Conservation (phyloP, 257 asterid genomes). For the Solanum tarijense region DNA sequence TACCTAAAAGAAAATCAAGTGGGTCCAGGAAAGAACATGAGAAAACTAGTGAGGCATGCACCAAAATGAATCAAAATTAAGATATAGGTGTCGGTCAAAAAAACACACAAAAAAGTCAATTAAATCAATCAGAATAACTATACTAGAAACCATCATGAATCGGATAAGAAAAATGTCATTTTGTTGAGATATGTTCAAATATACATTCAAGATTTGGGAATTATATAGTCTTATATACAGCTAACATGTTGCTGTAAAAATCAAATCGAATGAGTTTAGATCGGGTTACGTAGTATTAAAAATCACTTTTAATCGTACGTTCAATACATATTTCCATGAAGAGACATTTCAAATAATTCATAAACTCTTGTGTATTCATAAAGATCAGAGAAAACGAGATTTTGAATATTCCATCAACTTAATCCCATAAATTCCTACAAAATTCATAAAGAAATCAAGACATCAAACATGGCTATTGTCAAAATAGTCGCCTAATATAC, state of each 20-base stretch:
- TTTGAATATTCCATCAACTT: neutral
- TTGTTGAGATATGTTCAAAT: neutral
- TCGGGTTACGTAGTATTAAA: too few relatives aligned
- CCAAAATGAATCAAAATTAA: neutral
- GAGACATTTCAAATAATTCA: too few relatives aligned
- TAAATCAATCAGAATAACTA: neutral
- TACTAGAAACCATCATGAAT: neutral
- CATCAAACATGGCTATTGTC: too few relatives aligned
- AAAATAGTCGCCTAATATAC: neutral
- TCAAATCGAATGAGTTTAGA: neutral
- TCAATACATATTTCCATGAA: neutral
- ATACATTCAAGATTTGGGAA: neutral
- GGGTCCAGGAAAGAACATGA: neutral
- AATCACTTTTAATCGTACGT: too few relatives aligned
- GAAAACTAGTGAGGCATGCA: neutral
- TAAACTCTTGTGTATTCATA: neutral
- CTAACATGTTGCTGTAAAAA: neutral
- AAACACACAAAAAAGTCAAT: neutral
- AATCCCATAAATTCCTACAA: neutral
- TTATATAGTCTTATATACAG: neutral
- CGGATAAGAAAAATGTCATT: neutral
- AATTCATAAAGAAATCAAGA: neutral
- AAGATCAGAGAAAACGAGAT: rapidly evolving
- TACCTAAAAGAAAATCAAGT: neutral
- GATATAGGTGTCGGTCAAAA: neutral